Percentiles rank a stretch among this genome's conserved stretches.
phyloP scores from a whole-genome alignment of 495 filamentous ascomycete species.

The Neurospora cerealis region DNA sequence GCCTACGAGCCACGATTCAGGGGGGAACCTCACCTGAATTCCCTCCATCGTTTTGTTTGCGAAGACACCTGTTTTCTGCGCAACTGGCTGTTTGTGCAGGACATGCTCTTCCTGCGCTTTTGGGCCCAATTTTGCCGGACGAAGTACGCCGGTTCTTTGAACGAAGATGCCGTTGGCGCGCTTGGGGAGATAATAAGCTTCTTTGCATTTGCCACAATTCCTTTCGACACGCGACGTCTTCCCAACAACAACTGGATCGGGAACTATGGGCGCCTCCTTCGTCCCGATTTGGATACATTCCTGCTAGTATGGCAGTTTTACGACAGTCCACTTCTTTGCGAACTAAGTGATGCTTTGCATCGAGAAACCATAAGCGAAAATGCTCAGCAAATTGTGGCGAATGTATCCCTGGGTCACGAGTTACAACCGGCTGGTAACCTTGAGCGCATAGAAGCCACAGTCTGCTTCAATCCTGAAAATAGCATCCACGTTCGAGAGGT shows the following conservation, averaged over 20 bases:
- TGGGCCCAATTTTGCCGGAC: background rate
- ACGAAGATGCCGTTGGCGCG: background rate
- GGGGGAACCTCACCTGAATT: background rate
- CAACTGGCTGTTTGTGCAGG: background rate
- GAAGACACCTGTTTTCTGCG: background rate
- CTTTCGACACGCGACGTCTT: background rate
- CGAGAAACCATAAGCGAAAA: background rate
- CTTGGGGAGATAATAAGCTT: background rate
- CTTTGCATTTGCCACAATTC: background rate
- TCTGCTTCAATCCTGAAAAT: background rate
- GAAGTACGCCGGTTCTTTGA: background rate
- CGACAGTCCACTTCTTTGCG: background rate
- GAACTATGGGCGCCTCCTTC: background rate
- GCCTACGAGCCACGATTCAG: background rate
- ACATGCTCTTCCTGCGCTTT: background rate
- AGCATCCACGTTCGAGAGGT: background rate
- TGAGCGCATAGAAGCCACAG: background rate
- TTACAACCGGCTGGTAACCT: background rate
- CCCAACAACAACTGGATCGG: background rate
- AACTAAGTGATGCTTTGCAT: background rate
- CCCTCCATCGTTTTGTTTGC: background rate
- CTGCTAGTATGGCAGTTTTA: background rate
- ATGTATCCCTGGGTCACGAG: background rate
- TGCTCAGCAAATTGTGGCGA: background rate
- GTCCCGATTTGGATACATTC: background rate